Conservation (phyloP, 208 protist genomes). For the Leishmania tropica region DNA sequence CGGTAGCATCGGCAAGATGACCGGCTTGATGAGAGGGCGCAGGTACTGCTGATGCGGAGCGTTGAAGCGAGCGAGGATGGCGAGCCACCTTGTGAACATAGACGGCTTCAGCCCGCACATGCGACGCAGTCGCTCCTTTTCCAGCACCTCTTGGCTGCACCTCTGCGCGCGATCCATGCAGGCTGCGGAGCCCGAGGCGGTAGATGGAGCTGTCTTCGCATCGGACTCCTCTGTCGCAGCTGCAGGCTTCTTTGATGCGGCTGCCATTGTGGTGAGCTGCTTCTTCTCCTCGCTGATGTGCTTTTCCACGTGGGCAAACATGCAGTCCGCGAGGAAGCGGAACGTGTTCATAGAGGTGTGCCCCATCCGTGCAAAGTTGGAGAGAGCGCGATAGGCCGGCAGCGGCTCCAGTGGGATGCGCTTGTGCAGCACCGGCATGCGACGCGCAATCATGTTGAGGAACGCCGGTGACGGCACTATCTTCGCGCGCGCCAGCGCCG, state of each 20-base stretch:
- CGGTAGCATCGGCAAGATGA: constrained; percentile 62
- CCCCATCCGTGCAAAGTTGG: constrained; percentile 70
- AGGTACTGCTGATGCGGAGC: constrained; percentile 86
- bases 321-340: constrained; percentile 75
- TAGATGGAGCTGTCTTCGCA: not conserved
- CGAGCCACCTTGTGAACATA: constrained; percentile 71
- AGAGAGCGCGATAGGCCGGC: constrained; percentile 62
- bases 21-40: constrained; percentile 46
- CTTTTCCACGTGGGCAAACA: constrained; percentile 46
- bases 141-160: constrained; percentile 14
- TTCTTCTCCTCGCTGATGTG: constrained; percentile 43
- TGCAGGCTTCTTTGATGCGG: not conserved
- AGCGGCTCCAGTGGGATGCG: constrained; percentile 49
- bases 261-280: constrained; percentile 1
- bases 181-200: not conserved
- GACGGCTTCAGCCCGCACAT: constrained; percentile 54
- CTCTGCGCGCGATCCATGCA: not conserved
- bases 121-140: constrained; percentile 41
- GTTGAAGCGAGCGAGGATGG: constrained; percentile 54
- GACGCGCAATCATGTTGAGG: constrained; percentile 55
- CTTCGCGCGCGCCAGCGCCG: constrained; percentile 76
- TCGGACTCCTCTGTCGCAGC: constrained; percentile 6
- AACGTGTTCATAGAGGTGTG: constrained; percentile 74
- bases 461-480: constrained; percentile 70
- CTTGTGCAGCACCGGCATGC: constrained; percentile 73